phyloP scores from a whole-genome alignment of 2,329 filamentous ascomycete genomes.

The Fusarium sp. region DNA sequence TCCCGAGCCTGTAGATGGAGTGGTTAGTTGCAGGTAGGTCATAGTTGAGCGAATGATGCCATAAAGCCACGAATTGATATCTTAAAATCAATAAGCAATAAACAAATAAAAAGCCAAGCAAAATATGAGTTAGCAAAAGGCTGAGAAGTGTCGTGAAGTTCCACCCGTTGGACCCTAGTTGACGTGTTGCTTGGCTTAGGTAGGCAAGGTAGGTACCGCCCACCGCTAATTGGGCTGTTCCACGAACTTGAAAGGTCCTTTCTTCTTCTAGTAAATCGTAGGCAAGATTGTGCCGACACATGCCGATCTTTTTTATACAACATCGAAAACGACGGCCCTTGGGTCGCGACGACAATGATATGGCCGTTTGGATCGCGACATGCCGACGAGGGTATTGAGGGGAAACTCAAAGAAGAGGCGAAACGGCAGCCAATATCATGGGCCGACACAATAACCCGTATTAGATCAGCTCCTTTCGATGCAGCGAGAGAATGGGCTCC shows the following conservation, averaged over 20 bases:
- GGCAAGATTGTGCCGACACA: slow-evolving; percentile 21
- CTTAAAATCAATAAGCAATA: slow-evolving; percentile 1
- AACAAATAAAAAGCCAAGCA: not conserved
- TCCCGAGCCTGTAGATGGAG: slow-evolving; percentile 22
- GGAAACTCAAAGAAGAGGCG: slow-evolving; percentile 34
- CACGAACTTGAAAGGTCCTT: slow-evolving; percentile 33
- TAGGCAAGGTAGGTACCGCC: too few species aligned
- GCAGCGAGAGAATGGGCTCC: slow-evolving; percentile 58
- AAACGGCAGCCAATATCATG: slow-evolving; percentile 54
- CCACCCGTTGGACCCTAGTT: slow-evolving; percentile 4
- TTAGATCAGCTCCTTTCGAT: slow-evolving; percentile 49
- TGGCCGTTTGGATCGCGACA: slow-evolving; percentile 57
- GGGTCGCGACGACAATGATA: slow-evolving; percentile 56
- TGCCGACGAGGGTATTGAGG: slow-evolving; percentile 41
- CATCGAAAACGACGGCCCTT: slow-evolving; percentile 42
- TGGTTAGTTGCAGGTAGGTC: slow-evolving; percentile 22
- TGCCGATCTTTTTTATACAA: slow-evolving; percentile 34
- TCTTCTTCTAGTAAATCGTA: slow-evolving; percentile 1
- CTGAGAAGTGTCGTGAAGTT: slow-evolving; percentile 3
- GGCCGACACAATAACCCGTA: slow-evolving; percentile 54
- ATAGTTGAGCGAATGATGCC: slow-evolving; percentile 46
- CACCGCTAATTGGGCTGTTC: slow-evolving; percentile 41
- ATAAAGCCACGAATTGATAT: slow-evolving; percentile 37
- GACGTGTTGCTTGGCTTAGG: slow-evolving; percentile 38
- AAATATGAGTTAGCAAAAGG: not conserved